Base-by-base conservation (phyloP, 306 rosid genomes). In the Cucurbita maxima region DNA sequence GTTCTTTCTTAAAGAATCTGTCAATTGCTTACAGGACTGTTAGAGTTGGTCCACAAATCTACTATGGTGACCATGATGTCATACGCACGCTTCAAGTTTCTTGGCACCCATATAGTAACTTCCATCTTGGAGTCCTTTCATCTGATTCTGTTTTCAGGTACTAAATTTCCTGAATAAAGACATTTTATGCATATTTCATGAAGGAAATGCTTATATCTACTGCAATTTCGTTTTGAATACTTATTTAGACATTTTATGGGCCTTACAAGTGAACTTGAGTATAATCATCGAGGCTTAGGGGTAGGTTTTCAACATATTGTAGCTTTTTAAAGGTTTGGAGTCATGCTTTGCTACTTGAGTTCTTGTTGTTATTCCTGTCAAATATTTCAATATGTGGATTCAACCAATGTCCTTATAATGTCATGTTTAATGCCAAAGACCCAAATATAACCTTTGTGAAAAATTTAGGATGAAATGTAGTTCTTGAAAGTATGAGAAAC, bases 111-210 rank as follows among this genome's bases (percentile, higher is more conserved):
- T 84, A 81, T 78, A 89, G 99, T 74, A 87, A 85, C 50, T 84
- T 84, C 71, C 96, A 95, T 82, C 74, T 91, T 83, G 99, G 99
- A 78, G 80, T 94, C 77, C 96, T 94, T 63, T 91, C 99, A 64
- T 87, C 97, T 72, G 97, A 94, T 81, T 86, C 97, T 9, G 96
- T 94, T 83, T 89, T 94, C 87, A 81, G 99, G 99, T 94, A 81
- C 78, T 59, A 36, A 47, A 64, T 78, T 36, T 16, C 52, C 50
- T 71, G 25, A 53, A 22, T 38, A 11, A 20, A 19, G 41, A 47
- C 60, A 19, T 19, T 12, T 54, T 67, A 16, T 18, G 10, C 18
- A 56, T 4, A 53, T 45, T 70, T 67, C n/a, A 5, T 47, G 37
- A 71, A 41, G 40, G 57, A 20, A 64, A 54, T 45, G 47, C 47